Conservation (phyloP, 1,139 yeast species). For the Hanseniaspora sp. region DNA sequence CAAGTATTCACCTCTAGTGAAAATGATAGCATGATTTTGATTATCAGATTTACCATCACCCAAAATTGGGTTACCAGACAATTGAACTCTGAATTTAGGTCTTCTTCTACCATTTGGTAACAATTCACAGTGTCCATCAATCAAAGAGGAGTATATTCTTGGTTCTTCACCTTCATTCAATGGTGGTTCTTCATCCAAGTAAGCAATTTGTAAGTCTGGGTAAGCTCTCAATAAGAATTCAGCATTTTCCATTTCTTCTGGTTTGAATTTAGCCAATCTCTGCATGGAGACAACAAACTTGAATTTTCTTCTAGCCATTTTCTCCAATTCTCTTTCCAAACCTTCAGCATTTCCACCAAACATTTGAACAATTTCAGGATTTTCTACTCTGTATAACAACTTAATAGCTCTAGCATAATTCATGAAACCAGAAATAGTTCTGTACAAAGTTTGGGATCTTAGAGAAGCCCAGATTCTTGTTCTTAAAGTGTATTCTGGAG, state of each 20-base stretch:
- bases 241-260: slow-evolving; percentile 96
- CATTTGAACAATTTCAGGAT: slow-evolving; percentile 96
- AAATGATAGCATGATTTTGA: slow-evolving; percentile 91
- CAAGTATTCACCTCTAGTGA: slow-evolving; percentile 97
- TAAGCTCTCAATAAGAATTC: slow-evolving; percentile 96
- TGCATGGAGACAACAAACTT: slow-evolving; percentile 97
- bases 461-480: slow-evolving; percentile 99
- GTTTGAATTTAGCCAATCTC: slow-evolving; percentile 91
- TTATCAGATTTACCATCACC: slow-evolving; percentile 99
- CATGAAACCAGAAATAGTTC: slow-evolving; percentile 99
- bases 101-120: slow-evolving; percentile 97
- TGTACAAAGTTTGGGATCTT: slow-evolving; percentile 93
- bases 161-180: slow-evolving; percentile 94
- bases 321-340: slow-evolving; percentile 89
- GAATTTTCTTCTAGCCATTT: slow-evolving; percentile 99
- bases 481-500: slow-evolving; percentile 96
- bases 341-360: slow-evolving; percentile 96
- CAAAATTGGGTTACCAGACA: slow-evolving; percentile 95
- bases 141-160: slow-evolving; percentile 87
- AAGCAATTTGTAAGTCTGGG: slow-evolving; percentile 97
- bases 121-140: slow-evolving; percentile 97
- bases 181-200: slow-evolving; percentile 88
- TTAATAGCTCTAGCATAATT: slow-evolving; percentile 97
- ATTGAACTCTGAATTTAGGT: slow-evolving; percentile 94
- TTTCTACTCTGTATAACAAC: slow-evolving; percentile 93